Evolutionary conservation across 208 protist species (phyloP).

Genomic region (Crithidia bombi): DNA sequence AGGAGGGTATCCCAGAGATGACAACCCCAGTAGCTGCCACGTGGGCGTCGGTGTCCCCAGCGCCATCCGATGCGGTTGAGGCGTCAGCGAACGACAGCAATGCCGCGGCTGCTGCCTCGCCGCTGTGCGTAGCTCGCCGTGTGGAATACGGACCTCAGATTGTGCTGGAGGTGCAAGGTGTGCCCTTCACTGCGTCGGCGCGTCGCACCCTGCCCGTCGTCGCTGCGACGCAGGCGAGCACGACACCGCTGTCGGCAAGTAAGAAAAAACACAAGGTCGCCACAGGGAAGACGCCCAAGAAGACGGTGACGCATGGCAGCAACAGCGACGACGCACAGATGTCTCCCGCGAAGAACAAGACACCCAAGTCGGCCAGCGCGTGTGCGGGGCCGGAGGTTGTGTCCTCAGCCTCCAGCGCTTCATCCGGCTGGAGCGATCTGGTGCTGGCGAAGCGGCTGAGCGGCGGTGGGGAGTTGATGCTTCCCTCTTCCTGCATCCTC

Average conservation of each 20-base stretch:
- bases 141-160: constrained; percentile 43
- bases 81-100: background rate
- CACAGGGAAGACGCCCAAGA: background rate
- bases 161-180: constrained; percentile 51
- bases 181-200: constrained; percentile 35
- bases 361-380: background rate
- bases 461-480: constrained; percentile 70
- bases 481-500: constrained; percentile 67
- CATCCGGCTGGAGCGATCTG: constrained; percentile 31
- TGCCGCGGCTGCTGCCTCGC: background rate
- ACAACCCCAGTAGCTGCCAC: constrained; percentile 31
- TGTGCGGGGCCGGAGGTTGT: background rate
- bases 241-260: background rate
- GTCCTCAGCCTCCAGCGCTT: background rate
- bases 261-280: constrained; percentile 6
- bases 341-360: background rate
- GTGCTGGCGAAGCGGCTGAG: constrained; percentile 63
- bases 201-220: constrained; percentile 4
- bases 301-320: too few relatives aligned
- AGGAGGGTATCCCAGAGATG: constrained; percentile 46
- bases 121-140: constrained; percentile 29
- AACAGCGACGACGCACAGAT: background rate
- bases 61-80: background rate
- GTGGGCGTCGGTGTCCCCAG: too few relatives aligned
- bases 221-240: background rate